Conservation (phyloP, 2,329 filamentous ascomycete species). For the Claviceps pusilla region DNA sequence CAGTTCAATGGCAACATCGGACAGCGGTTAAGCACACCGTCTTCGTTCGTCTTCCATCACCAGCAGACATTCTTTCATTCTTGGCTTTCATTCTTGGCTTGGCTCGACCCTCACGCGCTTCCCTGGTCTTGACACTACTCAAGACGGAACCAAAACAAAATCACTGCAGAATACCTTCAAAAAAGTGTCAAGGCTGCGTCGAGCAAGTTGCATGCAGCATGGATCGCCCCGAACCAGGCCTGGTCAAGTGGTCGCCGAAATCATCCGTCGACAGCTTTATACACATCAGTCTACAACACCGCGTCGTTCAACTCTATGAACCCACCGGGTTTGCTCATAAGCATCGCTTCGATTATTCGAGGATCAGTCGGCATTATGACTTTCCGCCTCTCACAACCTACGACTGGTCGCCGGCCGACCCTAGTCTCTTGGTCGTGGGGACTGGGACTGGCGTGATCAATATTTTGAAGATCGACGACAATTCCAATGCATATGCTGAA, state of each 20-base stretch:
- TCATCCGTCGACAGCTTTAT: slow-evolving; percentile 44
- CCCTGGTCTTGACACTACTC: not conserved
- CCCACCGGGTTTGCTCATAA: slow-evolving; percentile 43
- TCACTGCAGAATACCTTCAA: not conserved
- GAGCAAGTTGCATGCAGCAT: slow-evolving; percentile 16
- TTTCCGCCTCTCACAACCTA: slow-evolving; percentile 49
- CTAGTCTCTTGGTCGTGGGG: slow-evolving; percentile 58
- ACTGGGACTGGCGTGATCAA: slow-evolving; percentile 62
- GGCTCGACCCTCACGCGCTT: not conserved
- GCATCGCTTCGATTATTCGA: slow-evolving; percentile 42
- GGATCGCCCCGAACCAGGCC: slow-evolving; percentile 46
- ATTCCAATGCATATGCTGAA: slow-evolving; percentile 48
- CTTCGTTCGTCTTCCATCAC: not conserved
- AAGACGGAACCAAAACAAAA: not conserved
- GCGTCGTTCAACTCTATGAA: slow-evolving; percentile 47
- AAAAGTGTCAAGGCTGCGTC: not conserved
- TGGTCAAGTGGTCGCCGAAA: slow-evolving; percentile 53
- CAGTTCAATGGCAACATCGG: slow-evolving; percentile 4
- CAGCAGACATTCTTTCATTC: not conserved
- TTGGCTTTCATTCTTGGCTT: not conserved
- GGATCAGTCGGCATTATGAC: slow-evolving; percentile 44
- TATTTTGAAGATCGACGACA: slow-evolving; percentile 56
- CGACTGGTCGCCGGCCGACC: slow-evolving; percentile 49
- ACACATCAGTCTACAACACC: slow-evolving; percentile 49
- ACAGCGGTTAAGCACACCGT: slow-evolving; percentile 2